A percentile compares a stretch with the other conserved stretches of the same genome.
Evolutionary conservation across 345 rosid species (phyloP).

Genomic region (Citropsis articulata): DNA sequence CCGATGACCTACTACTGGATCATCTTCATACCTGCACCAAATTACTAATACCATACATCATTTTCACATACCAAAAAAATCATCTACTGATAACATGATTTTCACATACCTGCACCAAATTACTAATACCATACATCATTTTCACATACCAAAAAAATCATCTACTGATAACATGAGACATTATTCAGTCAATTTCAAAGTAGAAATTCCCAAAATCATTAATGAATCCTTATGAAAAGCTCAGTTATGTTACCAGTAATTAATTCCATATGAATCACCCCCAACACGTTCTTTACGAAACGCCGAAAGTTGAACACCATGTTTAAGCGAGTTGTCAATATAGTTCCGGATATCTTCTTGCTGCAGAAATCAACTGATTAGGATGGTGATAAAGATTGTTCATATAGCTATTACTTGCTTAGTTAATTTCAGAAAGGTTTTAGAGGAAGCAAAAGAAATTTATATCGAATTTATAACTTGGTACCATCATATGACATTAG

Average conservation of each 20-base stretch:
- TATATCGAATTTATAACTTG: background rate
- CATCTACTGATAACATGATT: background rate
- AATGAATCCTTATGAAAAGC: constrained; percentile 8
- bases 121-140: background rate
- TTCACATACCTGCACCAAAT: too few relatives aligned
- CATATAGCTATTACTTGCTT: background rate
- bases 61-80: background rate
- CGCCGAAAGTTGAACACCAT: constrained; percentile 71
- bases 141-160: background rate
- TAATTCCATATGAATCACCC: constrained; percentile 93
- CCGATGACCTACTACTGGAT: constrained; percentile 86
- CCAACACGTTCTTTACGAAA: constrained; percentile 94
- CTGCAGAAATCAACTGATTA: constrained; percentile 35
- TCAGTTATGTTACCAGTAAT: constrained; percentile 63
- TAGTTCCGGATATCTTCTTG: constrained; percentile 94
- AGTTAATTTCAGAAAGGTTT: background rate
- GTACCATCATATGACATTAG: background rate
- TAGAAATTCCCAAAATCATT: background rate
- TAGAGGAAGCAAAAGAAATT: background rate
- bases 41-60: background rate
- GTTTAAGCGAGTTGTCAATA: constrained; percentile 86
- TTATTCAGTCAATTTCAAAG: background rate
- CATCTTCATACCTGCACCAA: constrained; percentile 90
- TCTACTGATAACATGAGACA: background rate
- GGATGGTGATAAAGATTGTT: background rate